A percentile compares a stretch with the other conserved stretches of the same genome.
Conservation (phyloP, 1,139 yeast genomes). For the Candida smagusa region DNA sequence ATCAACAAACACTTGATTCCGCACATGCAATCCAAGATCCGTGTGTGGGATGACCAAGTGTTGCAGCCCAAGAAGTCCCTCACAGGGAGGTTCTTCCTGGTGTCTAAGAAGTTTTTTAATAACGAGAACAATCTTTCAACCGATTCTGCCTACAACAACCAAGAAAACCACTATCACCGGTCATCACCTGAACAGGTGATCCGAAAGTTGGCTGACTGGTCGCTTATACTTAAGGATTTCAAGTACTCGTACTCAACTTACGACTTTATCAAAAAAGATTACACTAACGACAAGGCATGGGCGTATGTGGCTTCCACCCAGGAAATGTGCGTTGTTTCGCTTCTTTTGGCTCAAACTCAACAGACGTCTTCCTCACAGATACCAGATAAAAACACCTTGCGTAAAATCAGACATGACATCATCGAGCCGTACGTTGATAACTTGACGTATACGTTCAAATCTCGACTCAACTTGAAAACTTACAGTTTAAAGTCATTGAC, state of each 20-base stretch:
- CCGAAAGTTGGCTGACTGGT: constrained; percentile 88
- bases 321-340: constrained; percentile 79
- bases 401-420: constrained; percentile 58
- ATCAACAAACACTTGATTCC: constrained; percentile 62
- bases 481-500: constrained; percentile 50
- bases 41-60: constrained; percentile 75
- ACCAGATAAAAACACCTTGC: constrained; percentile 50
- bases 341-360: constrained; percentile 64
- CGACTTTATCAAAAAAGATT: constrained; percentile 78
- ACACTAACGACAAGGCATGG: constrained; percentile 79
- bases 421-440: constrained; percentile 69
- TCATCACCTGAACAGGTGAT: constrained; percentile 71
- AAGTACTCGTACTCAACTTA: constrained; percentile 81
- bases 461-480: constrained; percentile 62
- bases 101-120: constrained; percentile 56
- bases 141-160: constrained; percentile 31
- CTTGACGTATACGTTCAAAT: constrained; percentile 47
- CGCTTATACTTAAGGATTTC: constrained; percentile 84
- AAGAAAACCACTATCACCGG: constrained; percentile 54
- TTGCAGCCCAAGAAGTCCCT: constrained; percentile 69
- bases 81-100: constrained; percentile 71
- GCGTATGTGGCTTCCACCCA: constrained; percentile 77
- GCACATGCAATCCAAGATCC: constrained; percentile 72
- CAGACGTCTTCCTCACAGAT: constrained; percentile 17
- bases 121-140: constrained; percentile 14